These are phyloP conservation scores for Russula virescens DNA, from an alignment of 768 basidiomycete genomes.

Conservation along the genomic window DNA sequence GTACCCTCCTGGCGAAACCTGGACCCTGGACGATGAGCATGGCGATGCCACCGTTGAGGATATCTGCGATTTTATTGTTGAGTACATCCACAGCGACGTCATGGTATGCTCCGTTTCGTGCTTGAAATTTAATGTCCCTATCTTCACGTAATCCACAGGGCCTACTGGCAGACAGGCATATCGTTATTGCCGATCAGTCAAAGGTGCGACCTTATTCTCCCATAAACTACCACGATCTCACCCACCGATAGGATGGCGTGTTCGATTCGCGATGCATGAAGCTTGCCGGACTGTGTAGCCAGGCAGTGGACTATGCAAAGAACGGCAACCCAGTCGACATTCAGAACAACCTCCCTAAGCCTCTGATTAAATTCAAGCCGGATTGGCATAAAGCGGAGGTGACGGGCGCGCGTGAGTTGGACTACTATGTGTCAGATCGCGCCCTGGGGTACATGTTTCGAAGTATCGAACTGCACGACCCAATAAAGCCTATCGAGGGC, in stretches of 20 bases:
- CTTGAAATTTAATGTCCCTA: neutral
- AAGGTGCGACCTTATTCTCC: conserved; percentile 36
- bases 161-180: conserved; percentile 58
- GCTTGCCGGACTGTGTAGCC: conserved; percentile 54
- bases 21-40: conserved; percentile 25
- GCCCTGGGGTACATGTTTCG: conserved; percentile 73
- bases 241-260: conserved; percentile 48
- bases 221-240: neutral
- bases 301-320: conserved; percentile 80
- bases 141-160: conserved; percentile 39
- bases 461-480: conserved; percentile 43
- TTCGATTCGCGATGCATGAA: conserved; percentile 49
- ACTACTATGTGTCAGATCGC: conserved; percentile 66
- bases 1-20: conserved; percentile 37
- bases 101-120: conserved; percentile 41
- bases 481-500: conserved; percentile 26
- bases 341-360: conserved; percentile 40
- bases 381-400: conserved; percentile 60
- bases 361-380: conserved; percentile 62
- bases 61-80: conserved; percentile 74
- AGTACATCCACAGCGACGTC: conserved; percentile 80
- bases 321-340: conserved; percentile 63
- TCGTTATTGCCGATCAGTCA: conserved; percentile 75
- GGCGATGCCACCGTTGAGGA: conserved; percentile 54
- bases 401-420: conserved; percentile 43